Percentiles rank a stretch among this genome's conserved stretches.
These are phyloP conservation scores for Tricholoma saponaceum DNA, from an alignment of 768 basidiomycete genomes.

Conservation along the genomic window DNA sequence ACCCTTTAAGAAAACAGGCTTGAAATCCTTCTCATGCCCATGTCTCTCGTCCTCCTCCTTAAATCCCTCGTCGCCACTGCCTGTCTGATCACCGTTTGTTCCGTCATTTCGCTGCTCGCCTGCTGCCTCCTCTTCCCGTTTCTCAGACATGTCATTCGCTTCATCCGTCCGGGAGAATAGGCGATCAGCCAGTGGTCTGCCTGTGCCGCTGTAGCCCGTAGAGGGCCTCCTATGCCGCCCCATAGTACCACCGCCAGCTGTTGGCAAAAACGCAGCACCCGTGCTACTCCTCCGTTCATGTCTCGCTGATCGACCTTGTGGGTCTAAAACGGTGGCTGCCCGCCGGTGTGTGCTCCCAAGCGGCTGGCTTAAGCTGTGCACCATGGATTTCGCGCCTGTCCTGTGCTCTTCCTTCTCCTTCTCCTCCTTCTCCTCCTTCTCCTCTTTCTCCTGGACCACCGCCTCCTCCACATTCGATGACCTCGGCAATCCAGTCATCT, in stretches of 20 bases:
- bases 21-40: conserved; percentile 69
- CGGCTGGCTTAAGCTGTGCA: conserved; percentile 51
- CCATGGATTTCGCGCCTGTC: conserved; percentile 21
- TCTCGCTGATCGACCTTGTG: conserved; percentile 53
- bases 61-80: conserved; percentile 38
- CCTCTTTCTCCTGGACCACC: conserved; percentile 26
- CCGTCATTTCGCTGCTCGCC: conserved; percentile 20
- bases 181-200: conserved; percentile 36
- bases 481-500: conserved; percentile 29
- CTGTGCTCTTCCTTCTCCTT: conserved; percentile 9
- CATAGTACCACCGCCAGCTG: conserved; percentile 40
- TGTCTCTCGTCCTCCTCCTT: conserved; percentile 48
- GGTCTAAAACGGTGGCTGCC: conserved; percentile 75
- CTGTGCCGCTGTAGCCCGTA: conserved; percentile 49
- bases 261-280: conserved; percentile 50
- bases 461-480: conserved; percentile 32
- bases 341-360: conserved; percentile 60
- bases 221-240: conserved; percentile 70
- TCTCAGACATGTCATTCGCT: conserved; percentile 42
- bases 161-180: conserved; percentile 51
- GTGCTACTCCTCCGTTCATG: conserved; percentile 80
- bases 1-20: conserved; percentile 94
- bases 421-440: conserved; percentile 19
- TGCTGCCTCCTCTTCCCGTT: conserved; percentile 33
- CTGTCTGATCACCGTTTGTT: conserved; percentile 8